Evolutionary conservation across 169 alveolate species (phyloP), one percentile per base, ranked within the genome.

Genomic region (Besnoitia besnoiti): DNA sequence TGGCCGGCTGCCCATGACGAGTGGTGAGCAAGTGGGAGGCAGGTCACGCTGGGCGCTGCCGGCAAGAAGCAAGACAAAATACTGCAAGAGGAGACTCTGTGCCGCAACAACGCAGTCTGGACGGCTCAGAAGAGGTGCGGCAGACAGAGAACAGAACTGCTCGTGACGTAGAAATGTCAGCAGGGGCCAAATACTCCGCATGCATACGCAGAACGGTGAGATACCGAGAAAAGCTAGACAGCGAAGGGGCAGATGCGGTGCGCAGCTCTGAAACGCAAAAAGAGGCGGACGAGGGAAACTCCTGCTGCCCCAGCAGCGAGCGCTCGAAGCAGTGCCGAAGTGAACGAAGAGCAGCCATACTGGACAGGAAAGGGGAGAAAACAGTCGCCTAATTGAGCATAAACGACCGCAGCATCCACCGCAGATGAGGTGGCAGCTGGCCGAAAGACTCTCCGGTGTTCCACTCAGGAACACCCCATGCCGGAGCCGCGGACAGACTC

Each of bases 281-380:
- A 55, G 67, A 55, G 67, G 67, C 67, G 24, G 33, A n/a, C 67
- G 67, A 55, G 67, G 3, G 67, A 55, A 21, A 19, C 67, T 55
- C 33, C 67, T 55, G 67, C 67, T 55, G 67, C 67, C 67, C 67
- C 33, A 19, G 67, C 67, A 55, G 67, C 67, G 67, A 55, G 67
- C 67, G 24, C 67, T 19, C 1, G 67, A 3, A 55, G 3, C 67
- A 55, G 67, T 16, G 59, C 16, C 24, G 67, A 10, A 55, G 1
- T 19, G n/a, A n/a, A 55, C 67, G 67, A 55, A 55, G 67, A n/a
- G 12, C 67, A 55, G 67, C 67, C 67, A 55, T 55, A 55, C 33
- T 55, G 67, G 27, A 55, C 67, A n/a, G 27, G 30, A 5, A 55
- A 5, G 24, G 67, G 24, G 24, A n/a, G n/a, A n/a, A n/a, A n/a